A percentile compares a stretch with the other conserved stretches of the same genome.
Conservation (phyloP, 441 rosid genomes). For the Pelargonium hybrid region DNA sequence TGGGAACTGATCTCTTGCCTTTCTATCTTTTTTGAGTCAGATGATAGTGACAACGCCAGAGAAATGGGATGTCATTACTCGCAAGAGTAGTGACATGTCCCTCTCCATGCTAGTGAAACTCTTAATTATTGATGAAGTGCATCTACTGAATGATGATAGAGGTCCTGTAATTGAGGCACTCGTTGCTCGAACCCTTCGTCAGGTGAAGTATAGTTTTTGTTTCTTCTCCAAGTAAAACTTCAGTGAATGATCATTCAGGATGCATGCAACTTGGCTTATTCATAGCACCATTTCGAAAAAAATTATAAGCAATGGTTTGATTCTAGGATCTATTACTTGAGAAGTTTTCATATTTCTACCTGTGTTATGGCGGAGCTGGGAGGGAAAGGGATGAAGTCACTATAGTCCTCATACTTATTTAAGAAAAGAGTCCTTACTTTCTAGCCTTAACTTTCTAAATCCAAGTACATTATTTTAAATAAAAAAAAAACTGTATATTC, state of each 20-base stretch:
- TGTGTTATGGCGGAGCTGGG: no score
- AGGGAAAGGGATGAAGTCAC: no score
- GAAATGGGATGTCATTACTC: conserved; percentile 99
- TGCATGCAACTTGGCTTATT: background rate
- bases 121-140: conserved; percentile 93
- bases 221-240: background rate
- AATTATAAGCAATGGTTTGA: background rate
- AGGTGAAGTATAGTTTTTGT: conserved; percentile 35
- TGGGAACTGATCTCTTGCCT: conserved; percentile 18
- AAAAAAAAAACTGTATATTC: no score
- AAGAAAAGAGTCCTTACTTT: no score
- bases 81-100: conserved; percentile 98
- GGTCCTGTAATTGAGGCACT: conserved; percentile 96
- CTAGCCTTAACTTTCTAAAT: background rate
- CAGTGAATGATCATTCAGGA: conserved; percentile 8
- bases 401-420: no score
- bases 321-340: no score
- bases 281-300: background rate
- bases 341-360: no score
- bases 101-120: conserved; percentile 95
- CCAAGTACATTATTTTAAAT: background rate
- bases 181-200: conserved; percentile 96
- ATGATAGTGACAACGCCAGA: conserved; percentile 99
- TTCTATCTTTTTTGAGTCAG: conserved; percentile 35
- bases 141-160: conserved; percentile 96